Conservation (phyloP, 192 early-diverging fungal species). For the Entomortierella parvispora region DNA sequence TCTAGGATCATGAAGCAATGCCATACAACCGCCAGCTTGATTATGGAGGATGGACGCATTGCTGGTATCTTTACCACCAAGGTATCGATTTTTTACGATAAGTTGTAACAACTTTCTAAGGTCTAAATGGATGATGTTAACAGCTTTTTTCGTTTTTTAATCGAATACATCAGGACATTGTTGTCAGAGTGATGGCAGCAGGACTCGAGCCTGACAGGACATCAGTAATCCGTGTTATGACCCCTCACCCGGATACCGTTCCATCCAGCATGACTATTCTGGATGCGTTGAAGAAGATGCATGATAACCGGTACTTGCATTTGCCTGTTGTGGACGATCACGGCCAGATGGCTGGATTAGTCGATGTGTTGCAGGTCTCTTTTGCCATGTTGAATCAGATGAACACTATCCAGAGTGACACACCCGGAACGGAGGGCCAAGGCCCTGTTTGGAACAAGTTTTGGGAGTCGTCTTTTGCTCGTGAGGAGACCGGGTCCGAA, state of each 20-base stretch:
- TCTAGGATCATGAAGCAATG: slow-evolving; percentile 72
- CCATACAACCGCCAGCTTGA: slow-evolving; percentile 75
- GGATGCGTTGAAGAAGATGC: slow-evolving; percentile 84
- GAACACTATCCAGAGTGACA: slow-evolving; percentile 54
- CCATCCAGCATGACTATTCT: slow-evolving; percentile 71
- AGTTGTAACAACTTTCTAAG: no score
- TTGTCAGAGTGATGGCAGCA: slow-evolving; percentile 84
- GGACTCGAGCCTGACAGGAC: slow-evolving; percentile 86
- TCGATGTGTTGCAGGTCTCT: slow-evolving; percentile 83
- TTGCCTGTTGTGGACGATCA: slow-evolving; percentile 76
- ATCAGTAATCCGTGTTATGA: slow-evolving; percentile 96
- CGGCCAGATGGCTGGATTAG: slow-evolving; percentile 75
- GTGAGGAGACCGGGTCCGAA: slow-evolving; percentile 52
- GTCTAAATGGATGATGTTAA: no score
- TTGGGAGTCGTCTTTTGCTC: slow-evolving; percentile 52
- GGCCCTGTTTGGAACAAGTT: slow-evolving; percentile 59
- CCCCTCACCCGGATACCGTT: slow-evolving; percentile 83
- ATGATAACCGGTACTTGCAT: slow-evolving; percentile 78
- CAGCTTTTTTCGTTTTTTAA: no score
- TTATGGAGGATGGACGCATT: slow-evolving; percentile 71
- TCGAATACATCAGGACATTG: no score
- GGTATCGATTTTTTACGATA: no score
- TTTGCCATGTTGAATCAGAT: slow-evolving; percentile 83
- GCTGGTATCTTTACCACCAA: slow-evolving; percentile 76
- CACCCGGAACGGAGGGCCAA: slow-evolving; percentile 21